phyloP scores from a whole-genome alignment of 2,329 filamentous ascomycete species.

The Allantophomopsis lycopodina region DNA sequence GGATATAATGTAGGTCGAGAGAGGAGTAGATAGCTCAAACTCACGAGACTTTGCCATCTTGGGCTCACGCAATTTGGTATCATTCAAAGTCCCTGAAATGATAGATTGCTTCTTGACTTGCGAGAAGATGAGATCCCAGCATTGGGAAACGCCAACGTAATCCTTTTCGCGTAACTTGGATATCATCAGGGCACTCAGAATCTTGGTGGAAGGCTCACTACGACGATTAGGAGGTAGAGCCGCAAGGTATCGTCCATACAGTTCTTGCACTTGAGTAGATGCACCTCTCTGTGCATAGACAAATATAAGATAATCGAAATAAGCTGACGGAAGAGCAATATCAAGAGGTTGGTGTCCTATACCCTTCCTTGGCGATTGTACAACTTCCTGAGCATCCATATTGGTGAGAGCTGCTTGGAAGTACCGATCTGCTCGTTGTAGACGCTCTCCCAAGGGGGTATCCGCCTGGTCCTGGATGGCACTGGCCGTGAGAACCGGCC shows the following conservation, averaged over 20 bases:
- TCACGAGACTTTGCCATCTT: slow-evolving; percentile 20
- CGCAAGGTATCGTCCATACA: slow-evolving; percentile 39
- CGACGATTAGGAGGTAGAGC: slow-evolving; percentile 21
- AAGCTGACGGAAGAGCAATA: slow-evolving; percentile 17
- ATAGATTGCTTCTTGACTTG: slow-evolving; percentile 28
- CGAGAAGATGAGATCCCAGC: slow-evolving; percentile 50
- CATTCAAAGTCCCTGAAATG: slow-evolving; percentile 16
- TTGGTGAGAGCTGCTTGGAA: slow-evolving; percentile 10
- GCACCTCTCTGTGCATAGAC: slow-evolving; percentile 33
- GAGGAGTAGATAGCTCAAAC: slow-evolving; percentile 18
- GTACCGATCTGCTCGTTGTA: slow-evolving; percentile 11
- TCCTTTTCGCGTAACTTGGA: slow-evolving; percentile 43
- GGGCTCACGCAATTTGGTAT: slow-evolving; percentile 3
- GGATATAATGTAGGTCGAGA: slow-evolving; percentile 32
- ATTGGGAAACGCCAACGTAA: slow-evolving; percentile 44
- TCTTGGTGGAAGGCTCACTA: slow-evolving; percentile 30
- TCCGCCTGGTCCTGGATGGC: slow-evolving; percentile 9
- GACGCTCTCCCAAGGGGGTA: slow-evolving; percentile 6
- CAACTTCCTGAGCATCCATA: slow-evolving; percentile 13
- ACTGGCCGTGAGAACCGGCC: slow-evolving; percentile 22
- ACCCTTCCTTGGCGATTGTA: slow-evolving; percentile 11
- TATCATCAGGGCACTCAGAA: slow-evolving; percentile 56
- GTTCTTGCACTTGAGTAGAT: slow-evolving; percentile 32
- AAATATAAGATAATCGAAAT: slow-evolving; percentile 41
- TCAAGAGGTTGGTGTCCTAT: slow-evolving; percentile 8